These are phyloP conservation scores for Penicillium sp. DNA, from an alignment of 2,329 filamentous ascomycete species.

Conservation along the genomic window DNA sequence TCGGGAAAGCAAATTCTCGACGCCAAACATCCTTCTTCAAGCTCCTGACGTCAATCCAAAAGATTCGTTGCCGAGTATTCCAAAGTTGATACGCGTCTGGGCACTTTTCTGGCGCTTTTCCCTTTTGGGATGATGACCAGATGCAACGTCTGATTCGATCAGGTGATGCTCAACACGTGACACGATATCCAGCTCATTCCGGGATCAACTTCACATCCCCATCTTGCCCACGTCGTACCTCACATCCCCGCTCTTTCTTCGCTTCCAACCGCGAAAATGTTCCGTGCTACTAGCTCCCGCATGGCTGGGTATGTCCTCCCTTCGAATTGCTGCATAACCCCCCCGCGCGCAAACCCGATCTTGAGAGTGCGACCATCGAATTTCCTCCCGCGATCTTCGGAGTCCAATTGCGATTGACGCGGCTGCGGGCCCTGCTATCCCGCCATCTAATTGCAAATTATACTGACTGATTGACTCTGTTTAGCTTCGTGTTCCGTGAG, in stretches of 20 bases:
- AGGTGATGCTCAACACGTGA: slow-evolving; percentile 21
- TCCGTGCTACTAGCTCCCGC: slow-evolving; percentile 40
- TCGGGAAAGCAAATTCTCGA: slow-evolving; percentile 11
- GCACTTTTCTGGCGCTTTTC: slow-evolving; percentile 16
- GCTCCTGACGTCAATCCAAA: neutral
- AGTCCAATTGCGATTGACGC: slow-evolving; percentile 11
- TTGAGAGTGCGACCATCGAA: slow-evolving; percentile 18
- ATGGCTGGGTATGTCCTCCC: slow-evolving; percentile 40
- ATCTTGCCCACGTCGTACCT: slow-evolving; percentile 24
- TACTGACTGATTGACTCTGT: slow-evolving; percentile 17
- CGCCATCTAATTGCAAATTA: neutral
- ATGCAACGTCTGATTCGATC: slow-evolving; percentile 24
- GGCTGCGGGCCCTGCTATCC: neutral
- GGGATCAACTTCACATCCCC: slow-evolving; percentile 26
- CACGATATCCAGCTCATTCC: slow-evolving; percentile 20
- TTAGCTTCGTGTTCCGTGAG: slow-evolving; percentile 58
- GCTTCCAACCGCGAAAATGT: slow-evolving; percentile 36
- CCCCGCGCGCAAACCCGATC: slow-evolving; percentile 5
- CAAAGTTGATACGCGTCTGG: slow-evolving; percentile 7
- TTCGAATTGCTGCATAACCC: slow-evolving; percentile 3
- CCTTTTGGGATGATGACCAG: slow-evolving; percentile 23
- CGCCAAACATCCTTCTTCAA: slow-evolving; percentile 30
- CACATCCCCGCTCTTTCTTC: slow-evolving; percentile 23
- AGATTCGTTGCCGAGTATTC: slow-evolving; percentile 4
- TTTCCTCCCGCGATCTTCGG: slow-evolving; percentile 10